Evolutionary conservation across 2,329 filamentous ascomycete species (phyloP).

Genomic region (Pseudofabraea citricarpa): DNA sequence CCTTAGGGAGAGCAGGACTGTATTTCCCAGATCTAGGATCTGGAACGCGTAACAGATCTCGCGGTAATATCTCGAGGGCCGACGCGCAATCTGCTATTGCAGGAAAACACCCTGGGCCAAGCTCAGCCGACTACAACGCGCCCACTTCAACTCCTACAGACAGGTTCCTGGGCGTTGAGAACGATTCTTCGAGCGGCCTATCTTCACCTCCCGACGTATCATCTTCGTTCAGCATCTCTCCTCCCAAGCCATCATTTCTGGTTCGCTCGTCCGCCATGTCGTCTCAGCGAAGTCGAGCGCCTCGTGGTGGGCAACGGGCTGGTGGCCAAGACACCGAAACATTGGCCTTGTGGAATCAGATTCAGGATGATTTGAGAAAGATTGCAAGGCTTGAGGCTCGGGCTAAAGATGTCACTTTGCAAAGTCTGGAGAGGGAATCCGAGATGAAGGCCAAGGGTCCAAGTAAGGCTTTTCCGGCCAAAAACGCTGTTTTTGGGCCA

Average conservation of each 20-base stretch:
- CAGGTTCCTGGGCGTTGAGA: no score
- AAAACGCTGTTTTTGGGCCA: no score
- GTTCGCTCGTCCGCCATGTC: slow-evolving; percentile 11
- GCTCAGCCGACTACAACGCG: no score
- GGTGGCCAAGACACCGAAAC: slow-evolving; percentile 11
- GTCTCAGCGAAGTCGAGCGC: slow-evolving; percentile 9
- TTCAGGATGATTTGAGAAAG: slow-evolving; percentile 6
- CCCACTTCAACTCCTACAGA: no score
- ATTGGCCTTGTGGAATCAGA: slow-evolving; percentile 7
- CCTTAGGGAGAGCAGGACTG: no score
- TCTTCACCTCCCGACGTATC: no score
- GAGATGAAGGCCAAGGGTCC: slow-evolving; percentile 5
- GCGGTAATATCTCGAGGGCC: no score
- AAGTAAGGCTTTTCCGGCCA: slow-evolving; percentile 1
- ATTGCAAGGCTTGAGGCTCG: neutral
- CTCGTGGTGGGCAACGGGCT: slow-evolving; percentile 9
- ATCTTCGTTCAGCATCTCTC: neutral
- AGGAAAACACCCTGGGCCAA: no score
- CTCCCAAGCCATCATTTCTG: neutral
- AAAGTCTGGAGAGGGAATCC: slow-evolving; percentile 2
- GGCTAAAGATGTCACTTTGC: slow-evolving; percentile 1
- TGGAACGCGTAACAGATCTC: no score
- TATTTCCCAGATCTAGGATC: no score
- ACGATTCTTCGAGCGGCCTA: no score
- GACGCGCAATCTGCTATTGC: no score